Evolutionary conservation across 306 rosid genomes (phyloP).

Genomic region (Dryas drummondii): DNA sequence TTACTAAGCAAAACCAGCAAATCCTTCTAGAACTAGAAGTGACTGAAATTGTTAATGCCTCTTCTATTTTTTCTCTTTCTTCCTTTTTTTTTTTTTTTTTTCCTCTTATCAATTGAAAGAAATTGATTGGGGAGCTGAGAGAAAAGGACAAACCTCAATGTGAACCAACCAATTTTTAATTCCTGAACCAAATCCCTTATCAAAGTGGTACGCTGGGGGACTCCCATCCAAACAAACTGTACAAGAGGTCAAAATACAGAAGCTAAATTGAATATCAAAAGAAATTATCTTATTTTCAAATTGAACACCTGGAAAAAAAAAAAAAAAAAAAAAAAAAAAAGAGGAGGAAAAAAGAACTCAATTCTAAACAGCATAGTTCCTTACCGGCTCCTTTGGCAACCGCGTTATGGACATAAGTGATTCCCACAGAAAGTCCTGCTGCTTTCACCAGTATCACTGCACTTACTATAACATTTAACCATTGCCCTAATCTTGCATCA

Average conservation of each 20-base stretch:
- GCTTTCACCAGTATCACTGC: conserved; percentile 39
- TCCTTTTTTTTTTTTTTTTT: background rate
- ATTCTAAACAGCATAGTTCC: conserved; percentile 18
- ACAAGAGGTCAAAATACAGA: conserved; percentile 21
- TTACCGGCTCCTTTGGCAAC: conserved; percentile 88
- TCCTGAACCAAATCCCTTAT: conserved; percentile 76
- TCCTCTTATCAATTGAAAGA: background rate
- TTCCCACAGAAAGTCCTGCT: conserved; percentile 57
- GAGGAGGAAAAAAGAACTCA: too few relatives aligned
- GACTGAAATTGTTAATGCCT: background rate
- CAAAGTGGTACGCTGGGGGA: conserved; percentile 89
- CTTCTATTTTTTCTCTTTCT: background rate
- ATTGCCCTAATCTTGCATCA: conserved; percentile 34
- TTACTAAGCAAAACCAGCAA: background rate
- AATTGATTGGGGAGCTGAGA: conserved; percentile 7
- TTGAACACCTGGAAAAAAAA: background rate
- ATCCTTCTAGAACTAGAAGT: background rate
- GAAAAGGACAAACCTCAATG: conserved; percentile 69
- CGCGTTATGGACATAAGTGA: conserved; percentile 61
- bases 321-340: background rate
- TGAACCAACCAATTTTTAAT: conserved; percentile 75
- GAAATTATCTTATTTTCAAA: background rate
- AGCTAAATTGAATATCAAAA: background rate
- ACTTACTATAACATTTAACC: conserved; percentile 48
- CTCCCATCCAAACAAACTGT: conserved; percentile 98